A percentile compares a stretch with the other conserved stretches of the same genome.
Conservation (phyloP, 305 asterid genomes). For the Solanum chacoense region DNA sequence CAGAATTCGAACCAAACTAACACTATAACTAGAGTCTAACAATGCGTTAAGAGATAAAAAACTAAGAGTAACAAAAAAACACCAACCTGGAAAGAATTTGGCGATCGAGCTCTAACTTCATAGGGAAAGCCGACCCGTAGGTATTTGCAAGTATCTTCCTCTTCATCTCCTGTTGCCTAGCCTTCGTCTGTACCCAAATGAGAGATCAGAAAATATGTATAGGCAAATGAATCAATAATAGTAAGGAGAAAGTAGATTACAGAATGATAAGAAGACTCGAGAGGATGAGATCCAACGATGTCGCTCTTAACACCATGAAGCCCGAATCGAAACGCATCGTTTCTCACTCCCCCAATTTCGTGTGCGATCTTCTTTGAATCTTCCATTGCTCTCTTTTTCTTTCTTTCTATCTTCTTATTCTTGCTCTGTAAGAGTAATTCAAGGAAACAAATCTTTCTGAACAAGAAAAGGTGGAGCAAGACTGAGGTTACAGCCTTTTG, state of each 20-base stretch:
- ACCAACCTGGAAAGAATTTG: conserved; percentile 68
- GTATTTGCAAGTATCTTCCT: conserved; percentile 41
- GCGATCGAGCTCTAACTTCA: conserved; percentile 85
- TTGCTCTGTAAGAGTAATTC: not conserved
- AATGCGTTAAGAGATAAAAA: not conserved
- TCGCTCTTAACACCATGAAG: conserved; percentile 90
- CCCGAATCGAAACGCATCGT: conserved; percentile 73
- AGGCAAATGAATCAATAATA: not conserved
- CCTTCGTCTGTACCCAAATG: conserved; percentile 30
- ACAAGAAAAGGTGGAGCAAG: not conserved
- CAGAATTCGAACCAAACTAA: not conserved
- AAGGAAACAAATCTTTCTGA: not conserved
- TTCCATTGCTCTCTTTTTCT: conserved; percentile 36
- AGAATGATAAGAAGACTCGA: conserved; percentile 49
- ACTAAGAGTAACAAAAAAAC: not conserved
- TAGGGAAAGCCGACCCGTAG: conserved; percentile 78
- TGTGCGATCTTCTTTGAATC: conserved; percentile 49
- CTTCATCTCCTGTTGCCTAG: conserved; percentile 36
- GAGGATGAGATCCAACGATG: conserved; percentile 77
- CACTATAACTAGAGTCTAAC: not conserved
- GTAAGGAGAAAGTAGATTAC: conserved; percentile 20
- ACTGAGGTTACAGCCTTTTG: not conserved
- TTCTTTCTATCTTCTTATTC: not conserved
- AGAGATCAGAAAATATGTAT: not conserved
- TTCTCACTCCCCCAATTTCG: conserved; percentile 44